These are phyloP conservation scores for Boletus eberwhitei DNA, from an alignment of 768 basidiomycete species.

Conservation along the genomic window DNA sequence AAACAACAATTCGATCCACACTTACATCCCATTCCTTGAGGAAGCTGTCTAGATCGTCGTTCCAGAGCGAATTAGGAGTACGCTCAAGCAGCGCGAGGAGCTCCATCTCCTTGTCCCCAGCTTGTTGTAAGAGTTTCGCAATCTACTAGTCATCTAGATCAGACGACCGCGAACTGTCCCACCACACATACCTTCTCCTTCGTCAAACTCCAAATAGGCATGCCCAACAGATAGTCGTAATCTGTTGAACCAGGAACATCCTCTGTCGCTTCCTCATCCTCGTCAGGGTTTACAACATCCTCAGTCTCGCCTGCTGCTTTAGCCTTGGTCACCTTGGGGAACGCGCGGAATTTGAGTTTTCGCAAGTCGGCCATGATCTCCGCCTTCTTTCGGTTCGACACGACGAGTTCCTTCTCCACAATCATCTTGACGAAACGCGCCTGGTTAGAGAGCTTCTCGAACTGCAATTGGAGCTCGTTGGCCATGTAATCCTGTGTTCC, in stretches of 20 bases:
- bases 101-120: conserved; percentile 78
- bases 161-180: background rate
- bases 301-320: conserved; percentile 66
- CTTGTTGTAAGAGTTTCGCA: conserved; percentile 76
- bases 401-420: conserved; percentile 72
- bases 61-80: conserved; percentile 84
- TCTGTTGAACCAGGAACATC: conserved; percentile 50
- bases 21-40: conserved; percentile 80
- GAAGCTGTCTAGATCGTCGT: conserved; percentile 82
- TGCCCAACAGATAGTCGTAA: conserved; percentile 91
- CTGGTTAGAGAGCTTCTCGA: conserved; percentile 89
- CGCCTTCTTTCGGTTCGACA: conserved; percentile 85
- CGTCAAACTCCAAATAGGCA: conserved; percentile 95
- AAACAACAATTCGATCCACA: conserved; percentile 7
- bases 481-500: conserved; percentile 72
- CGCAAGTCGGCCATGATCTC: conserved; percentile 85
- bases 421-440: conserved; percentile 98
- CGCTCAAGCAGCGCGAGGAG: conserved; percentile 73
- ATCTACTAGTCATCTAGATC: conserved; percentile 48
- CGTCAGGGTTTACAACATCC: conserved; percentile 52
- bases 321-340: conserved; percentile 75
- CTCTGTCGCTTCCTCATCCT: conserved; percentile 42
- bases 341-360: conserved; percentile 81
- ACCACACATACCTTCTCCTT: conserved; percentile 69
- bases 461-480: conserved; percentile 71